Evolutionary conservation across 1,284 basidiomycete species (phyloP).

Genomic region (Cystobasidiaceae sp.): DNA sequence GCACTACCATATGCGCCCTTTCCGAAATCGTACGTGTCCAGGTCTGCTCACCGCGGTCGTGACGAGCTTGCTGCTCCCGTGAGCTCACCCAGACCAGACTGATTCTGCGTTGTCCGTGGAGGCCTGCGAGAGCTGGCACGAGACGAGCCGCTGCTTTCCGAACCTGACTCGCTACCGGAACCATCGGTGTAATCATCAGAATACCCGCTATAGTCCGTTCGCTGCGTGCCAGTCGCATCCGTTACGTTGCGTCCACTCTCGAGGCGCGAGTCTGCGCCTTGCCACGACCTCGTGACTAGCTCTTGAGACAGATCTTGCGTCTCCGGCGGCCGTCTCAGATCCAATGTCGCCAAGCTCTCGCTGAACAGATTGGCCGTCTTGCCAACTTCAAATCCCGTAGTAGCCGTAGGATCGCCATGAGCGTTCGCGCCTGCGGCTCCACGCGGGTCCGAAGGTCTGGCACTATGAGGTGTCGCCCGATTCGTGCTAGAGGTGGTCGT

Average conservation of each 20-base stretch:
- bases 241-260: not conserved
- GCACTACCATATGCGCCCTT: no score
- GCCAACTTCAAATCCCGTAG: conserved; percentile 25
- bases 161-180: conserved; percentile 10
- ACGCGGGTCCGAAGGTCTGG: not conserved
- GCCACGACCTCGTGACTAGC: not conserved
- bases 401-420: not conserved
- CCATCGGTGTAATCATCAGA: no score
- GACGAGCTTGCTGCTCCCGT: no score
- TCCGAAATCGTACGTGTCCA: no score
- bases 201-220: conserved; percentile 6
- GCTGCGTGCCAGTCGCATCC: not conserved
- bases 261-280: not conserved
- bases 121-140: no score
- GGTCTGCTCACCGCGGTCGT: no score
- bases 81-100: no score
- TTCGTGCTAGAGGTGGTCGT: not conserved
- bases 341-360: conserved; percentile 8
- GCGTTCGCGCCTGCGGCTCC: not conserved
- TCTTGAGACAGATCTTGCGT: not conserved
- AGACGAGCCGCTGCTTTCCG: no score
- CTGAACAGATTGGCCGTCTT: conserved; percentile 29
- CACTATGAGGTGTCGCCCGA: conserved; percentile 4
- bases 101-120: not conserved
- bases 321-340: not conserved